Conservation (phyloP, 2,329 filamentous ascomycete genomes). For the Sporothrix pallida region DNA sequence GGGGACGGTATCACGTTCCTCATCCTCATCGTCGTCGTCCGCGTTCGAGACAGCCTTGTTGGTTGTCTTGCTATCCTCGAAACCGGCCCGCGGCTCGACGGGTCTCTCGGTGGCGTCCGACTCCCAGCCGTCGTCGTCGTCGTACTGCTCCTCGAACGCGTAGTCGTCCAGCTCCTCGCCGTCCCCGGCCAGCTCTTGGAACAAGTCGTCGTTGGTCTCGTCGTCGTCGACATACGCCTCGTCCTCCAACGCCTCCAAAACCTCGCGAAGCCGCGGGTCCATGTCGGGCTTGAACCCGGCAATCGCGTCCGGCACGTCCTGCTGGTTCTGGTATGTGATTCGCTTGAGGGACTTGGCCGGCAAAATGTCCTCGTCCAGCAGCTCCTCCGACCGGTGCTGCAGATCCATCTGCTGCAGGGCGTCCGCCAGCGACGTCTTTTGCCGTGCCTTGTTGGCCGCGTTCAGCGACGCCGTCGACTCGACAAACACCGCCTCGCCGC, state of each 20-base stretch:
- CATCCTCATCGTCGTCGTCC: slow-evolving; percentile 38
- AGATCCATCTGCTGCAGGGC: slow-evolving; percentile 70
- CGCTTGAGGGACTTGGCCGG: slow-evolving; percentile 80
- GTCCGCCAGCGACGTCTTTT: slow-evolving; percentile 81
- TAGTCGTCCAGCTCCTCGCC: slow-evolving; percentile 62
- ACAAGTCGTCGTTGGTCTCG: slow-evolving; percentile 85
- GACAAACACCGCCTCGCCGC: slow-evolving; percentile 81
- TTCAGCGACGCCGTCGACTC: slow-evolving; percentile 68
- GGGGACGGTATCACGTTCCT: slow-evolving; percentile 53
- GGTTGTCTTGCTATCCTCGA: background rate
- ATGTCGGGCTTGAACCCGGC: slow-evolving; percentile 96
- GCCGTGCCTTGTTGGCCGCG: slow-evolving; percentile 77
- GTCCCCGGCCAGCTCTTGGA: slow-evolving; percentile 60
- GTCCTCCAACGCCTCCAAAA: slow-evolving; percentile 90
- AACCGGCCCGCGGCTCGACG: slow-evolving; percentile 44
- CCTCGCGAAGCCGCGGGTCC: slow-evolving; percentile 90
- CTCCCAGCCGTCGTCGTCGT: slow-evolving; percentile 87
- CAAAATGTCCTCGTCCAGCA: slow-evolving; percentile 76
- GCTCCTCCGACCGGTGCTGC: slow-evolving; percentile 58
- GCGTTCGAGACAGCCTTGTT: background rate
- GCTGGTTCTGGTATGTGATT: slow-evolving; percentile 87
- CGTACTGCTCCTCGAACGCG: slow-evolving; percentile 74
- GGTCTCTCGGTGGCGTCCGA: slow-evolving; percentile 90
- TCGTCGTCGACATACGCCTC: slow-evolving; percentile 92
- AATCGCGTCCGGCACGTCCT: slow-evolving; percentile 88